Evolutionary conservation across 345 rosid species (phyloP), one percentile per base, ranked within the genome.

Genomic region (Melaleuca quinquenervia): DNA sequence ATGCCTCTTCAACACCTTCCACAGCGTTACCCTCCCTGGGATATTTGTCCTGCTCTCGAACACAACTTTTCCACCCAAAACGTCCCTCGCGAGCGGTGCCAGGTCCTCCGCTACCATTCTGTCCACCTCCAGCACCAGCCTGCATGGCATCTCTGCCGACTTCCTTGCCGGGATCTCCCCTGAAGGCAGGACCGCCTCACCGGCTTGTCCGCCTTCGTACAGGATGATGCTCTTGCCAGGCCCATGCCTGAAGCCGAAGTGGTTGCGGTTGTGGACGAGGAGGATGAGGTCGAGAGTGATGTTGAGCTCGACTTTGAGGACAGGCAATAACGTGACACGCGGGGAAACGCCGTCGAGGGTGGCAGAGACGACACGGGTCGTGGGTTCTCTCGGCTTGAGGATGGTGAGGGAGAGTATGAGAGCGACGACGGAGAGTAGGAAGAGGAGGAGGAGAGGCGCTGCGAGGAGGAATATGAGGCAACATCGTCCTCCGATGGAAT

Each of bases 11-110:
- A 92, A 58, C 20, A 92, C 76, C 64, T 91, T 90, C 86, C 92
- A 83, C 58, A 93, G 56, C 6, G 84, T 91, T 32, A 92, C 88
- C 84, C 89, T 88, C 0, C 98, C 95, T 1, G 96, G 95, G 87
- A 95, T 90, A n/a, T 48, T 83, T 8, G 95, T 87, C 2, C 82
- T 75, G 13, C 92, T 87, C 84, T 91, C 92, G 70, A 93, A 8
- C 24, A 82, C 91, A 48, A 92, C 41, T n/a, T 90, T 86, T 6
- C 94, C 91, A 1, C 29, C 87, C 74, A 89, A 1, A 20, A 93
- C 82, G 86, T 95, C 95, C 45, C 75, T 82, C 54, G 87, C 62
- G 58, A 95, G 82, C 49, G 50, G 82, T 15, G 86, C 62, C 80
- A 87, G 3, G 20, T 91, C 53, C 5, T 88, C 84, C 7, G 86